Conservation (phyloP, 192 early-diverging fungal species). For the Mortierella antarctica region DNA sequence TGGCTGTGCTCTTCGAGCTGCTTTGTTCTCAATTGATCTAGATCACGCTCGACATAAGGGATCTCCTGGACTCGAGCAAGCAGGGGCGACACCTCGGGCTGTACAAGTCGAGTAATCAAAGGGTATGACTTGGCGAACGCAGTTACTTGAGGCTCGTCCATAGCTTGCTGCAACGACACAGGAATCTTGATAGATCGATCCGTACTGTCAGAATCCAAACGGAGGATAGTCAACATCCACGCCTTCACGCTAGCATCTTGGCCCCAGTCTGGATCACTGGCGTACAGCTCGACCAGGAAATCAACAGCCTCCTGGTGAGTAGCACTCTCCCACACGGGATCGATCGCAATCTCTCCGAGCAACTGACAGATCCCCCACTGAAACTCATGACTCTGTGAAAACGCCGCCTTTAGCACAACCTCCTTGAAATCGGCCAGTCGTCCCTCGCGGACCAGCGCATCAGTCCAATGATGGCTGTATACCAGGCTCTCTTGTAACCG, state of each 20-base stretch:
- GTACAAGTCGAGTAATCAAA: too few species aligned
- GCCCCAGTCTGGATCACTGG: background rate
- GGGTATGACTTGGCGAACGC: too few species aligned
- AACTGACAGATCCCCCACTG: constrained; percentile 14
- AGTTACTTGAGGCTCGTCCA: too few species aligned
- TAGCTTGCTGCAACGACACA: too few species aligned
- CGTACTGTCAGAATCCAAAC: too few species aligned
- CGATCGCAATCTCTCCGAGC: constrained; percentile 8
- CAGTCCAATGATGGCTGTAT: background rate
- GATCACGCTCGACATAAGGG: background rate
- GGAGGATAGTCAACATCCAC: constrained; percentile 16
- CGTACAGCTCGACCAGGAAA: constrained; percentile 9
- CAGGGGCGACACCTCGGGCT: background rate
- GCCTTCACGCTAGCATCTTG: background rate
- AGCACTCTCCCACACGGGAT: constrained; percentile 1
- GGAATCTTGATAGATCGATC: too few species aligned
- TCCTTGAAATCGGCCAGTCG: background rate
- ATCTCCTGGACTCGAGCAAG: background rate
- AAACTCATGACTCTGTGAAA: background rate
- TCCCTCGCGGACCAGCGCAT: constrained; percentile 1
- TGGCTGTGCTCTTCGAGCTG: background rate
- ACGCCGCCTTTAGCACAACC: background rate
- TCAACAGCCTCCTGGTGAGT: background rate
- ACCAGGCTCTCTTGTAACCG: constrained; percentile 9
- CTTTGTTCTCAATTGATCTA: background rate